A percentile compares a stretch with the other conserved stretches of the same genome.
Conservation (phyloP, 2,329 filamentous ascomycete species). For the Fusarium poae region DNA sequence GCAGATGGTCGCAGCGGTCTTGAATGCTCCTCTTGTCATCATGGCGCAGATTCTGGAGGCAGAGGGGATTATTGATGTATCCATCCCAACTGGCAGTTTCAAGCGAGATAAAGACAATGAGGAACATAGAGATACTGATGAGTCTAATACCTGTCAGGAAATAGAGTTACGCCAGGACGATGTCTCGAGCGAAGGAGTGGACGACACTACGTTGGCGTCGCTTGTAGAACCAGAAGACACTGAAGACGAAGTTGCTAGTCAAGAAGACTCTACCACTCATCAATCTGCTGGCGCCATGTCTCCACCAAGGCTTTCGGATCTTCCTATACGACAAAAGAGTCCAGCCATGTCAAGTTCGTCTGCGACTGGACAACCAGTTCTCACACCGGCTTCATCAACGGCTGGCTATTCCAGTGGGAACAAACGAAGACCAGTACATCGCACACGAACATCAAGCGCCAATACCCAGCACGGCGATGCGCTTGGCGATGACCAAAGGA, state of each 20-base stretch:
- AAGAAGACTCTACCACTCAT: conserved; percentile 2
- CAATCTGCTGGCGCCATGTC: conserved; percentile 12
- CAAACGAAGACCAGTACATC: background rate
- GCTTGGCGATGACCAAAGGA: background rate
- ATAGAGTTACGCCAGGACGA: background rate
- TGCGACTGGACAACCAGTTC: conserved; percentile 1
- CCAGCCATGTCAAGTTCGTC: conserved; percentile 32
- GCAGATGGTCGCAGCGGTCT: conserved; percentile 25
- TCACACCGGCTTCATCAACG: conserved; percentile 24
- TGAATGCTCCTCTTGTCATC: conserved; percentile 38
- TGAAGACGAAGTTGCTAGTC: conserved; percentile 14
- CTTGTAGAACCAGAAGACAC: conserved; percentile 8
- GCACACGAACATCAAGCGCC: background rate
- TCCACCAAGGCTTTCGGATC: conserved; percentile 1
- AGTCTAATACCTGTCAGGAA: background rate
- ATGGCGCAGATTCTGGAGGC: conserved; percentile 37
- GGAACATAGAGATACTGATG: background rate
- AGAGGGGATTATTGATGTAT: conserved; percentile 39
- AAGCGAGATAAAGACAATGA: background rate
- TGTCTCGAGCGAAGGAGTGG: background rate
- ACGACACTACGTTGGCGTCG: conserved; percentile 8
- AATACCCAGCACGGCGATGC: background rate
- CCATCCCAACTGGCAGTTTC: conserved; percentile 4
- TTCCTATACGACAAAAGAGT: conserved; percentile 29
- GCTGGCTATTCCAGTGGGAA: conserved; percentile 3